A percentile compares a stretch with the other conserved stretches of the same genome.
phyloP scores from a whole-genome alignment of 192 early-diverging fungal genomes.

The Anaeromyces robustus region DNA sequence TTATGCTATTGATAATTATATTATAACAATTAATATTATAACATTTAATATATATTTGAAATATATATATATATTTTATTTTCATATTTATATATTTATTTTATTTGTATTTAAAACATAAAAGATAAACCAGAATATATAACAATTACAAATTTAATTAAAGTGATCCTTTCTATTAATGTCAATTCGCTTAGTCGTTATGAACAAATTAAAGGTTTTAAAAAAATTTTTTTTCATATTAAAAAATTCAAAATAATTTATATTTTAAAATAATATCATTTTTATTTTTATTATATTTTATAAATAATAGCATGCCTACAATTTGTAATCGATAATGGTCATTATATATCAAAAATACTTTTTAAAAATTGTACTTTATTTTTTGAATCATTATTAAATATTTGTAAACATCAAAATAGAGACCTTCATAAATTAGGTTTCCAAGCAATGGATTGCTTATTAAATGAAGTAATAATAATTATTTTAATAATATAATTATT shows the following conservation, averaged over 20 bases:
- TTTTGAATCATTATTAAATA: background rate
- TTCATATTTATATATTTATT: too few relatives aligned
- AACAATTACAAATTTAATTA: background rate
- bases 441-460: background rate
- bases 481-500: too few relatives aligned
- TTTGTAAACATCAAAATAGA: background rate
- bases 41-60: too few relatives aligned
- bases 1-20: too few relatives aligned
- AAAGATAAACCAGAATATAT: background rate
- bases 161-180: background rate
- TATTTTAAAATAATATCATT: too few relatives aligned
- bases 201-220: background rate
- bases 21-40: too few relatives aligned
- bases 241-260: too few relatives aligned
- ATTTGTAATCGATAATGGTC: background rate
- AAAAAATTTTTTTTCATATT: too few relatives aligned
- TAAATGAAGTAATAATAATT: background rate
- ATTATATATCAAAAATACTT: background rate
- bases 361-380: background rate
- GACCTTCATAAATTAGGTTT: background rate
- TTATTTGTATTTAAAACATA: too few relatives aligned
- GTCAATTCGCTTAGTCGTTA: background rate
- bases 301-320: background rate
- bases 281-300: too few relatives aligned
- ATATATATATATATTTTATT: too few relatives aligned